These are phyloP conservation scores for Talaromyces proteolyticus DNA, from an alignment of 495 filamentous ascomycete species.

Conservation along the genomic window DNA sequence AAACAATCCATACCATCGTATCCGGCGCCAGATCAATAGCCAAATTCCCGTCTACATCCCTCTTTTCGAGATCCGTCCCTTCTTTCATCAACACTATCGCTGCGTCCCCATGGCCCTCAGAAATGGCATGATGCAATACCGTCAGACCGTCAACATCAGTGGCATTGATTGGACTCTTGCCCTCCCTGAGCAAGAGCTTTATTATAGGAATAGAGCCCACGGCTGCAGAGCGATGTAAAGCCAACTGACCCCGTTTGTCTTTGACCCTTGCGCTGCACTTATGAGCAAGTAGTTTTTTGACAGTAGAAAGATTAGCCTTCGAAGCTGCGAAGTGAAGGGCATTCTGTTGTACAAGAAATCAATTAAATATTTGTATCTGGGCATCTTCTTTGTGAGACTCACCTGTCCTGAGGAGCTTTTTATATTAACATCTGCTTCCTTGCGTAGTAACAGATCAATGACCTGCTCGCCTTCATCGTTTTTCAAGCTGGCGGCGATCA, in stretches of 20 bases:
- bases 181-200: conserved; percentile 67
- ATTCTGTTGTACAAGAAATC: conserved; percentile 39
- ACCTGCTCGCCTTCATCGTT: conserved; percentile 49
- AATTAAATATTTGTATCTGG: conserved; percentile 16
- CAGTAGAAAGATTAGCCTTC: conserved; percentile 76
- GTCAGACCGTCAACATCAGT: conserved; percentile 82
- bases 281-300: conserved; percentile 66
- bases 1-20: conserved; percentile 47
- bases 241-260: conserved; percentile 79
- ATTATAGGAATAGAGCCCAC: conserved; percentile 83
- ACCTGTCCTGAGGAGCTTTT: conserved; percentile 68
- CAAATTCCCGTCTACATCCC: conserved; percentile 63
- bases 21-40: conserved; percentile 85
- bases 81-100: conserved; percentile 76
- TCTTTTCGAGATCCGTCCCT: conserved; percentile 77
- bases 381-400: background rate
- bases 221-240: conserved; percentile 87
- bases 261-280: conserved; percentile 79
- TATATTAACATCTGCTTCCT: conserved; percentile 73
- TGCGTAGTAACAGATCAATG: conserved; percentile 69
- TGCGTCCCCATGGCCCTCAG: conserved; percentile 89
- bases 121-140: conserved; percentile 86
- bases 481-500: conserved; percentile 81
- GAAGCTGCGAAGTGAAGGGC: conserved; percentile 89
- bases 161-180: conserved; percentile 75